These are phyloP conservation scores for Colletotrichum lentis DNA, from an alignment of 2,329 filamentous ascomycete genomes.

Conservation along the genomic window DNA sequence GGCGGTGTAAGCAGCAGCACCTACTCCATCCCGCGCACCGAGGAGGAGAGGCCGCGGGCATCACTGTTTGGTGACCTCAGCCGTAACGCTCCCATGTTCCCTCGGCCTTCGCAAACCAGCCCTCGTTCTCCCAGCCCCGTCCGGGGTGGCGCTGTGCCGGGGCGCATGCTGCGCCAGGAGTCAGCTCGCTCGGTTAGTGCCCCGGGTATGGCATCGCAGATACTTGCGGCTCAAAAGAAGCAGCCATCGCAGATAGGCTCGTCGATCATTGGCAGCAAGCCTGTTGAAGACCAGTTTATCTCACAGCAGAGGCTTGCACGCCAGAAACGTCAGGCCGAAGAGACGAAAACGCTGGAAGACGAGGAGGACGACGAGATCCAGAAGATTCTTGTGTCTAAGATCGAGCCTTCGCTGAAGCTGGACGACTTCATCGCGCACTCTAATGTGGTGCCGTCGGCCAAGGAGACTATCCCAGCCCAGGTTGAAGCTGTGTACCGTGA, in stretches of 20 bases:
- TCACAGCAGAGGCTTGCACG: constrained; percentile 61
- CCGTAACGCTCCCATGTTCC: constrained; percentile 61
- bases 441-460: constrained; percentile 60
- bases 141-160: constrained; percentile 65
- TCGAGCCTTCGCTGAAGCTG: constrained; percentile 68
- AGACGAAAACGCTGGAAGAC: constrained; percentile 66
- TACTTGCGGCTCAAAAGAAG: constrained; percentile 54
- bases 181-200: constrained; percentile 66
- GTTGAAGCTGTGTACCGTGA: constrained; percentile 77
- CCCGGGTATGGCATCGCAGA: constrained; percentile 65
- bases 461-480: constrained; percentile 67
- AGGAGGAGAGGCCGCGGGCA: constrained; percentile 53
- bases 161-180: constrained; percentile 59
- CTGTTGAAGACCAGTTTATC: constrained; percentile 57
- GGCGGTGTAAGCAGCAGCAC: constrained; percentile 56
- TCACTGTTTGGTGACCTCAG: constrained; percentile 64
- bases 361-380: constrained; percentile 76
- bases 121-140: constrained; percentile 78
- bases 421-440: constrained; percentile 74
- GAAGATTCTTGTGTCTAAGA: constrained; percentile 65
- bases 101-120: constrained; percentile 63
- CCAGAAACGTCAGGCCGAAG: constrained; percentile 65
- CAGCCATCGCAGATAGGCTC: constrained; percentile 49
- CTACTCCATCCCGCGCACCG: constrained; percentile 58
- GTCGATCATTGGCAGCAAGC: constrained; percentile 52